Base-by-base conservation (phyloP, 306 rosid genomes). In the Quercus mongolica region DNA sequence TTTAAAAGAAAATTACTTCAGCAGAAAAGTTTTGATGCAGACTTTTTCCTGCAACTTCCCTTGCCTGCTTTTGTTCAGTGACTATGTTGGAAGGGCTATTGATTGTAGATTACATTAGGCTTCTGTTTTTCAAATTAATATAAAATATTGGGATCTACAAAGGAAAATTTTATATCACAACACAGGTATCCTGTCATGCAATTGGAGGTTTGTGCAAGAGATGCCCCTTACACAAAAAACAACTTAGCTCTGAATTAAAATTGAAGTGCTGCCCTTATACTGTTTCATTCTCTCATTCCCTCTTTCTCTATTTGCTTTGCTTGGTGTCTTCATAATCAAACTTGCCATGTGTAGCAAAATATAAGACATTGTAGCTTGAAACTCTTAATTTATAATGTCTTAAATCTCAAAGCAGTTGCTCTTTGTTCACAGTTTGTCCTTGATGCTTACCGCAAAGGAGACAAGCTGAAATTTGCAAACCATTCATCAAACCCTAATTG, bases 371-470 rank as follows among this genome's bases (percentile, higher is more conserved):
- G 30, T 64, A 73, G 56, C 78, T 85, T 79, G 35, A 56, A 69
- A 54, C 12, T 51, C 44, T 17, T 77, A 76, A 58, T 80, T 74
- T 41, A 72, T 55, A 11, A 33, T 19, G 51, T 13, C 72, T 35
- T n/a, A 19, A 76, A 69, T 56, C 72, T 69, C 30, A 79, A 80
- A 57, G 55, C 65, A 72, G 70, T 65, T 74, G 81, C 13, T 87
- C 44, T 85, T 78, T 75, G 61, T 71, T 92, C 57, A 26, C 97
- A 95, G 99, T 92, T 80, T 56, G 99, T 95, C 85, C 93, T 95
- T 31, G 99, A 95, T 84, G 99, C 99, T 73, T 92, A 92, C 76
- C 95, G 99, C 81, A 95, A 92, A 89, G 99, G 99, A 71, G 97
- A 95, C 90, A 92, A 95, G 88, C 90, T 95, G 80, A 95, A 95